Conservation (phyloP, 768 basidiomycete species). For the Macrolepiota albuminosa region DNA sequence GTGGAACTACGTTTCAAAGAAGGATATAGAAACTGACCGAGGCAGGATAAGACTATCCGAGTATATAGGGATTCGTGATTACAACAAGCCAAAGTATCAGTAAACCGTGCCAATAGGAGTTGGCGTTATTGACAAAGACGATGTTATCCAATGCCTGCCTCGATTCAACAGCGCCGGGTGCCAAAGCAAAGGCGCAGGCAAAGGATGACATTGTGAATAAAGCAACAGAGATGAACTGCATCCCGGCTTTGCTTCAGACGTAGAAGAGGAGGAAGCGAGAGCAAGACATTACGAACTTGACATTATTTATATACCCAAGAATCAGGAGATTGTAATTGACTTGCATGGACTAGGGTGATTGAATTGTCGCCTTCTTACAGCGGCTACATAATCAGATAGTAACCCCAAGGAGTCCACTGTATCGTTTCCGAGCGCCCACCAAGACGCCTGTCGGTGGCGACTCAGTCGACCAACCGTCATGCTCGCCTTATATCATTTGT, state of each 20-base stretch:
- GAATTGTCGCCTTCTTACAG: background rate
- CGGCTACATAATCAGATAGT: too few relatives aligned
- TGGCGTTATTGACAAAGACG: constrained; percentile 40
- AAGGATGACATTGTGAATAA: background rate
- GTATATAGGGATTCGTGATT: too few relatives aligned
- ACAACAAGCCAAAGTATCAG: background rate
- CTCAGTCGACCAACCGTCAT: background rate
- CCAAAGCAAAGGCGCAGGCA: background rate
- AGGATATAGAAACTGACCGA: constrained; percentile 19
- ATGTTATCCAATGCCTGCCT: constrained; percentile 40
- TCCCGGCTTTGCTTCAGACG: background rate
- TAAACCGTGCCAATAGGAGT: constrained; percentile 40
- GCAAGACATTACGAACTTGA: background rate
- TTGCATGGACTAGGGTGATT: background rate
- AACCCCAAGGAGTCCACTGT: background rate
- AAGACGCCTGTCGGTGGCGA: background rate
- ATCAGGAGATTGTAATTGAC: background rate
- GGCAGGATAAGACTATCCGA: constrained; percentile 43
- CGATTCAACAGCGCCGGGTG: constrained; percentile 11
- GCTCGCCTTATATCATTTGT: background rate
- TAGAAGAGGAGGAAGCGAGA: background rate
- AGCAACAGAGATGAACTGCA: background rate
- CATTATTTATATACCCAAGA: background rate
- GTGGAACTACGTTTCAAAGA: background rate
- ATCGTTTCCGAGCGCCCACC: background rate